Evolutionary conservation across 2,329 filamentous ascomycete species (phyloP), one percentile per base, ranked within the genome.

Genomic region (Fusarium sp.): DNA sequence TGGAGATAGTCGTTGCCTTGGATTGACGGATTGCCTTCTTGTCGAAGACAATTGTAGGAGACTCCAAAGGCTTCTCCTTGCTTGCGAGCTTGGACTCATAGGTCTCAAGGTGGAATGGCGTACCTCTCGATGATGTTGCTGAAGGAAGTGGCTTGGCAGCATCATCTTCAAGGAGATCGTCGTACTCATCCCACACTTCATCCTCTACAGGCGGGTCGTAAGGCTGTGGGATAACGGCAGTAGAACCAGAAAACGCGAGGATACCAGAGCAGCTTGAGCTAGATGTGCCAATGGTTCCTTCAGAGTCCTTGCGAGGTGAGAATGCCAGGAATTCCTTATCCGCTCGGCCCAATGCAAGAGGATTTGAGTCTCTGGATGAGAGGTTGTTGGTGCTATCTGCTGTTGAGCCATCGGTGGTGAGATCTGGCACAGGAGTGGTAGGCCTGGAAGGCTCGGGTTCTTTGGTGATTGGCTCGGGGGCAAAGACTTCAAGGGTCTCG

Each of bases 141-240:
- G 87, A 88, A 2, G 80, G 79, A 4, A 84, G 83, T 2, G 79
- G 79, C 65, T 82, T 81, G 32, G 74, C 59, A 1, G 76, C 75
- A 11, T 83, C 84, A 13, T 92, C 90, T 52, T 92, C 92, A 54
- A 97, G 86, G 14, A 97, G 82, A 72, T 97, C 95, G 69, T 98
- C 90, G 75, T 96, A 97, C 78, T 97, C 95, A 51, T 94, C 90
- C 95, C 95, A 98, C 3, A 97, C 86, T 75, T 97, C 95, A 72
- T 97, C 95, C 68, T 96, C 92, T 1, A 82, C 88, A 6, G 90
- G 84, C 0, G 88, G 89, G 6, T 88, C 87, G 44, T 82, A 83
- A 2, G 87, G 83, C 4, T 82, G 80, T 1, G 91, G 91, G 22
- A 92, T 82, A 4, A 93, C 80, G 8, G 92, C 90, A 17, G 89